Evolutionary conservation across 208 protist genomes (phyloP), one percentile per base, ranked within the genome.

Genomic region (Porcisia hertigi): DNA sequence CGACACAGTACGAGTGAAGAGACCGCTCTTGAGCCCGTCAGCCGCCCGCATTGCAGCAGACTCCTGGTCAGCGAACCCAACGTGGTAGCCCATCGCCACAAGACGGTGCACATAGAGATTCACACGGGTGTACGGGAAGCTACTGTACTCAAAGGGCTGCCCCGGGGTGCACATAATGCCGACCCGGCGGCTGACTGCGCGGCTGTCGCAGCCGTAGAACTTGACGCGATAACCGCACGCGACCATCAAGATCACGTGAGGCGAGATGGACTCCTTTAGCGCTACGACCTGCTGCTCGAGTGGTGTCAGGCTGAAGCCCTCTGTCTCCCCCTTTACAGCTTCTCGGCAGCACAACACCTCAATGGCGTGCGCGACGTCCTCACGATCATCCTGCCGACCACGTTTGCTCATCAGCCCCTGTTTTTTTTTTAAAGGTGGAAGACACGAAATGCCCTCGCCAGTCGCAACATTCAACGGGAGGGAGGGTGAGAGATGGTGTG

Each of bases 81-180:
- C 91, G 78, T 95, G 93, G 76, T 97, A 97, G 57, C 93, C 93
- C 93, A 97, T 97, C 5, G 89, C 88, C 16, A 96, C 91, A 14
- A 97, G 90, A 1, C 93, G 89, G 64, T 89, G 88, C 49, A 97
- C 76, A 71, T 97, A 97, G 45, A 95, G 84, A 57, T 90, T 84
- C 9, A 94, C 88, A 8, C 91, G 89, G 6, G 79, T 85, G 81
- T 94, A 94, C 18, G 93, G 93, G 43, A 95, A 72, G 76, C 91
- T 96, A 76, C 90, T 94, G 77, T 88, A 95, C 81, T 94, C 90
- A 71, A 97, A 97, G 16, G 91, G 91, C 49, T 89, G 79, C 3
- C 84, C 85, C 0, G 81, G 88, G 54, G 96, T 95, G 84, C 92
- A 94, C 87, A 94, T 91, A 71, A 97, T 95, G 71, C 93, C 93